Evolutionary conservation across 306 rosid species (phyloP).

Genomic region (Quillaja saponaria): DNA sequence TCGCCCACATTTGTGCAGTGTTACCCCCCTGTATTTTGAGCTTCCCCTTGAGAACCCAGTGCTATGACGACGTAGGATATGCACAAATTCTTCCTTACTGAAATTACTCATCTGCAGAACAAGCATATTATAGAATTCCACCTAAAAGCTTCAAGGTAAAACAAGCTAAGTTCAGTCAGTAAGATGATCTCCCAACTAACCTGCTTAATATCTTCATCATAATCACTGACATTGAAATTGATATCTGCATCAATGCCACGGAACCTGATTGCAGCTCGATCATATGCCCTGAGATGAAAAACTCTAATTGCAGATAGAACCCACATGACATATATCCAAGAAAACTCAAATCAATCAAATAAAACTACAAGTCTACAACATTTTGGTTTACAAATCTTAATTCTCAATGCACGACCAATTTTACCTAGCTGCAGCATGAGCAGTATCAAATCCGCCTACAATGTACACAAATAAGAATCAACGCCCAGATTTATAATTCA

Average conservation of each 20-base stretch:
- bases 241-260: constrained; percentile 92
- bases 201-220: constrained; percentile 84
- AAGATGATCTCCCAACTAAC: constrained; percentile 32
- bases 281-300: constrained; percentile 67
- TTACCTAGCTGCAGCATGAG: constrained; percentile 91
- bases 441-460: constrained; percentile 89
- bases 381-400: neutral
- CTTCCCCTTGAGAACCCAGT: constrained; percentile 92
- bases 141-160: neutral
- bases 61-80: constrained; percentile 86
- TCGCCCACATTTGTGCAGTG: constrained; percentile 90
- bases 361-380: too few species aligned
- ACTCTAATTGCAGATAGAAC: constrained; percentile 6
- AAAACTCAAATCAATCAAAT: neutral
- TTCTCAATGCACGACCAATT: neutral
- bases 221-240: constrained; percentile 72
- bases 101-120: constrained; percentile 69
- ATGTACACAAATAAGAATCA: neutral
- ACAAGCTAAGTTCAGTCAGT: neutral
- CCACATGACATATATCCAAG: neutral
- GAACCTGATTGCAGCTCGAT: constrained; percentile 93
- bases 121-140: constrained; percentile 5
- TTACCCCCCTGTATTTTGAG: constrained; percentile 90
- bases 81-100: constrained; percentile 88
- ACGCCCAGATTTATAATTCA: neutral